Base-by-base conservation (phyloP, 495 filamentous ascomycete species). In the Saxophila tyrrhenica region DNA sequence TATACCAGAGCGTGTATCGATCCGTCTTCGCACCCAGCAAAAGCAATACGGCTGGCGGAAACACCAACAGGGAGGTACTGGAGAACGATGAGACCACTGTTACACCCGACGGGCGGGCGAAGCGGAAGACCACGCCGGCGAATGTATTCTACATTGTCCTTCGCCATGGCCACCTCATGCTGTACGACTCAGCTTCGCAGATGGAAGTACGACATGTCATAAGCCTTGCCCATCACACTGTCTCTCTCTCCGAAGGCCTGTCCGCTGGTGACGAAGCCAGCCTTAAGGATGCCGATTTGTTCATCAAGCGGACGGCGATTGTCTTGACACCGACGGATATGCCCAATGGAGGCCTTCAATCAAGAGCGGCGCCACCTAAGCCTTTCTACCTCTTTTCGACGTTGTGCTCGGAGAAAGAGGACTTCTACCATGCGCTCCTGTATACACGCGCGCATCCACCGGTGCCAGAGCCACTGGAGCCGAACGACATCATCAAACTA, bases 1-100 rank as follows among this genome's bases (percentile, higher is more conserved):
- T 98, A 24, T 96, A 97, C 64, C 94, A 97, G 76, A 81, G 84
- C 66, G 95, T 98, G 92, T 97, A 97, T 67, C 75, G 89, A 61
- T 94, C 86, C 67, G 80, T 98, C 44, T 98, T 98, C 64, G 41
- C 25, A 55, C 68, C 59, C 1, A 67, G 44, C 20, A 44, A 48
- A 3, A 57, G 77, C 2, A 72, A 70, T 8, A 43, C 75, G 3
- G 78, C 83, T 48, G 39, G 56, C 50, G 66, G 62, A n/a, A 44
- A n/a, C n/a, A 3, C 7, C 20, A n/a, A 8, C 1, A 76, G 74
- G 45, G 66, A 61, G 35, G 73, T 71, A 63, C 71, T 76, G 54
- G 86, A 81, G 67, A 79, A 77, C 42, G 77, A 75, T 44, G 89
- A 83, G 68, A 82, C 84, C 29, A 76, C 85, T 32, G 95, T 85